Evolutionary conservation across 345 rosid species (phyloP).

Genomic region (Zanthoxylum bungeanum): DNA sequence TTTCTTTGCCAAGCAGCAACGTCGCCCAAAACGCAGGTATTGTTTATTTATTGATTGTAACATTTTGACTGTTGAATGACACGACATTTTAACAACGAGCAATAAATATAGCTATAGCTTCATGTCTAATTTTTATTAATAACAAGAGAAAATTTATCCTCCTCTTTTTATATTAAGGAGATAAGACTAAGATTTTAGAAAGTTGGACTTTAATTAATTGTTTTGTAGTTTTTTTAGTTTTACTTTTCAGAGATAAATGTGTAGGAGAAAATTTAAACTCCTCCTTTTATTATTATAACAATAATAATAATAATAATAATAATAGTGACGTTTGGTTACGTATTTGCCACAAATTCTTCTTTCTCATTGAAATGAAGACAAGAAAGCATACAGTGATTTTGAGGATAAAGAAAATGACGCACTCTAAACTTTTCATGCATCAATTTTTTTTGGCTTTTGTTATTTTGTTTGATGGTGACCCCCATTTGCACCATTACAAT

Average conservation of each 20-base stretch:
- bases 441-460: background rate
- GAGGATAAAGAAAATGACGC: constrained; percentile 3
- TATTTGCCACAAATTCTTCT: background rate
- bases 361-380: background rate
- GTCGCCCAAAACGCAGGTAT: background rate
- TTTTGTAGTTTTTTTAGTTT: too few relatives aligned
- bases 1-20: constrained; percentile 6
- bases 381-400: constrained; percentile 3
- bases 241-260: too few relatives aligned
- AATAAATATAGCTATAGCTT: background rate
- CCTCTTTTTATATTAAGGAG: too few relatives aligned
- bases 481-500: background rate
- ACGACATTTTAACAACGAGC: background rate
- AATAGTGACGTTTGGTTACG: background rate
- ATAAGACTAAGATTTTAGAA: too few relatives aligned
- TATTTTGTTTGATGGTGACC: constrained; percentile 3
- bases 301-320: too few relatives aligned
- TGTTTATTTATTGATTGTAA: too few relatives aligned
- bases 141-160: too few relatives aligned
- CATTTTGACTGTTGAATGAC: background rate
- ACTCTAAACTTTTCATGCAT: background rate
- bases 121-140: too few relatives aligned
- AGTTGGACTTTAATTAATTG: too few relatives aligned
- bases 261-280: too few relatives aligned
- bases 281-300: too few relatives aligned